These are phyloP conservation scores for Geranium incanum DNA, from an alignment of 441 rosid genomes.

Conservation along the genomic window DNA sequence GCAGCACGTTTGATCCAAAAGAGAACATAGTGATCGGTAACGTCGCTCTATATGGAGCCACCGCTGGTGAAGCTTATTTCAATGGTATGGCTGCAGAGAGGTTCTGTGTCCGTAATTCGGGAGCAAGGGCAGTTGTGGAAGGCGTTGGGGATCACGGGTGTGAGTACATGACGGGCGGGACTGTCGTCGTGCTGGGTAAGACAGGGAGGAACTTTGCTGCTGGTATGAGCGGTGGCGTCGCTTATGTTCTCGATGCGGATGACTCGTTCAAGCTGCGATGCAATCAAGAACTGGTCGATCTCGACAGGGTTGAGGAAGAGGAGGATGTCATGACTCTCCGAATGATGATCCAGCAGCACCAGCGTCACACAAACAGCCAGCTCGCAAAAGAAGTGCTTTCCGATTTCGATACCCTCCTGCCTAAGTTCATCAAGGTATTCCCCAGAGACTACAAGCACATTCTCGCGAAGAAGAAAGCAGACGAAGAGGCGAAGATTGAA, in stretches of 20 bases:
- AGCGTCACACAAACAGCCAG: slow-evolving; percentile 82
- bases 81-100: slow-evolving; percentile 99
- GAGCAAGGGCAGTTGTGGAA: slow-evolving; percentile 96
- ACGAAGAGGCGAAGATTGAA: slow-evolving; percentile 47
- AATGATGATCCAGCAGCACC: slow-evolving; percentile 99
- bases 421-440: slow-evolving; percentile 84
- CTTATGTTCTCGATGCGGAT: slow-evolving; percentile 85
- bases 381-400: slow-evolving; percentile 83
- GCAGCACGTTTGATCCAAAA: slow-evolving; percentile 89
- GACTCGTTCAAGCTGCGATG: slow-evolving; percentile 77
- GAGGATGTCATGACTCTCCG: slow-evolving; percentile 81
- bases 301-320: slow-evolving; percentile 87
- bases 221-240: slow-evolving; percentile 99
- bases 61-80: slow-evolving; percentile 87
- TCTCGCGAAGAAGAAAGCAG: slow-evolving; percentile 67
- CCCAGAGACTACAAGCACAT: slow-evolving; percentile 96
- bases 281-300: slow-evolving; percentile 88
- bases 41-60: slow-evolving; percentile 97
- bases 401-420: slow-evolving; percentile 64
- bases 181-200: slow-evolving; percentile 90
- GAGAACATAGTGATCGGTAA: slow-evolving; percentile 98
- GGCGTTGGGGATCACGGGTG: slow-evolving; percentile 99
- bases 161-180: slow-evolving; percentile 99
- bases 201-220: slow-evolving; percentile 99
- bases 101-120: slow-evolving; percentile 99